These are phyloP conservation scores for Corylus avellana DNA, from an alignment of 306 rosid genomes.

Conservation along the genomic window DNA sequence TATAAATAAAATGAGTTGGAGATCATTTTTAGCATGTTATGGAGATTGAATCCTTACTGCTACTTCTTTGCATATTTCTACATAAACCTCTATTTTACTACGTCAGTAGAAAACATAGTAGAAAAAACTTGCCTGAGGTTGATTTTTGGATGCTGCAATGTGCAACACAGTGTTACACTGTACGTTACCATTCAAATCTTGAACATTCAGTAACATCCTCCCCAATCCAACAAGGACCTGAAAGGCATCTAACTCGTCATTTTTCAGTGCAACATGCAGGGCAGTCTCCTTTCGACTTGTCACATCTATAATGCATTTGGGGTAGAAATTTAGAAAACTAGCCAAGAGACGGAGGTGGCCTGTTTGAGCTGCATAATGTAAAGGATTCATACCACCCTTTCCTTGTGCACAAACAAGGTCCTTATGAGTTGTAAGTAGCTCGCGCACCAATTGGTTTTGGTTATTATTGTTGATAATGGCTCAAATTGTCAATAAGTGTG, in stretches of 20 bases:
- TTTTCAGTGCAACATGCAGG: background rate
- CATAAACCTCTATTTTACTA: background rate
- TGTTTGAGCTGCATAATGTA: background rate
- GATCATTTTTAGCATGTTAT: too few relatives aligned
- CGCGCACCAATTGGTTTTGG: too few relatives aligned
- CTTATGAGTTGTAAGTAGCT: too few relatives aligned
- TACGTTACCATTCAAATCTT: conserved; percentile 34
- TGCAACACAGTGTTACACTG: conserved; percentile 40
- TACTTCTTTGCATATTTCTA: too few relatives aligned
- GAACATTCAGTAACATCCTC: background rate
- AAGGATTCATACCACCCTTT: background rate
- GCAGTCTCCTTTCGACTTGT: background rate
- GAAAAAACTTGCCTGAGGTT: conserved; percentile 10
- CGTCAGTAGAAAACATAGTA: background rate
- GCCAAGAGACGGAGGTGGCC: background rate
- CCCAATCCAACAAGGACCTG: background rate
- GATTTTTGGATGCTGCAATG: conserved; percentile 20
- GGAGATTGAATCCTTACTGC: too few relatives aligned
- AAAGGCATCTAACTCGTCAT: background rate
- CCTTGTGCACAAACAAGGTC: background rate
- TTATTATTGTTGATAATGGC: too few relatives aligned
- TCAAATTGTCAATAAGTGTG: too few relatives aligned
- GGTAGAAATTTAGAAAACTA: background rate
- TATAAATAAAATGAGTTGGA: too few relatives aligned
- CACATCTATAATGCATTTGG: background rate